phyloP scores from a whole-genome alignment of 495 filamentous ascomycete species.

The Neurospora terricola region DNA sequence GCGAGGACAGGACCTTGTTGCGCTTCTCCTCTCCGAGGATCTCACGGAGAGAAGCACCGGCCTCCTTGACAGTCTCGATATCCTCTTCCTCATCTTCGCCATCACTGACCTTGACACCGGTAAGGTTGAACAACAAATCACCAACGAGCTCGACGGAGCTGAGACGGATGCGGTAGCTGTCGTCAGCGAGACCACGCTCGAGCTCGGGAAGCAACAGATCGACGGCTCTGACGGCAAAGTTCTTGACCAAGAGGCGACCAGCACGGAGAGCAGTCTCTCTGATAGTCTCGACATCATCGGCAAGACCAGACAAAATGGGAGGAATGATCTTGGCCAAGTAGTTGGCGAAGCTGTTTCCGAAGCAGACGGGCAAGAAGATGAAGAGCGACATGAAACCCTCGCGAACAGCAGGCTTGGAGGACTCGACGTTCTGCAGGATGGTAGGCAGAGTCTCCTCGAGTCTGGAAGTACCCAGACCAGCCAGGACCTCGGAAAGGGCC shows the following conservation, averaged over 20 bases:
- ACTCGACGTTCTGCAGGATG: constrained; percentile 91
- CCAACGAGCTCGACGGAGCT: constrained; percentile 97
- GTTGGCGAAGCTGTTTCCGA: constrained; percentile 94
- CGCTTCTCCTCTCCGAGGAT: constrained; percentile 90
- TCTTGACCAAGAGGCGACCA: constrained; percentile 91
- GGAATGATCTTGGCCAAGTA: constrained; percentile 96
- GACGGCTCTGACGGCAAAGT: constrained; percentile 89
- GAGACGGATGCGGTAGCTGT: constrained; percentile 91
- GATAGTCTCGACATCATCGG: constrained; percentile 91
- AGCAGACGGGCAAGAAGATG: constrained; percentile 97
- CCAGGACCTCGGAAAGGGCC: constrained; percentile 92
- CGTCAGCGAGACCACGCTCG: constrained; percentile 88
- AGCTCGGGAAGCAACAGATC: constrained; percentile 90
- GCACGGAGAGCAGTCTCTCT: constrained; percentile 87
- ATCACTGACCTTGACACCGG: constrained; percentile 77
- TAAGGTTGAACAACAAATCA: constrained; percentile 94
- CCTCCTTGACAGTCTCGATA: constrained; percentile 70
- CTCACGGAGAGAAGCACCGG: constrained; percentile 83
- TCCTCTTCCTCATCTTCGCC: constrained; percentile 64
- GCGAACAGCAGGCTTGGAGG: constrained; percentile 77
- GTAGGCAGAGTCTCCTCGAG: constrained; percentile 94
- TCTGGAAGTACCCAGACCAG: constrained; percentile 81
- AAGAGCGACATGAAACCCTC: constrained; percentile 99
- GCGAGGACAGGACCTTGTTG: constrained; percentile 85
- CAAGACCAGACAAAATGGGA: constrained; percentile 86